Evolutionary conservation across 2,329 filamentous ascomycete genomes (phyloP).

Genomic region (Pseudocercospora pini-densiflorae): DNA sequence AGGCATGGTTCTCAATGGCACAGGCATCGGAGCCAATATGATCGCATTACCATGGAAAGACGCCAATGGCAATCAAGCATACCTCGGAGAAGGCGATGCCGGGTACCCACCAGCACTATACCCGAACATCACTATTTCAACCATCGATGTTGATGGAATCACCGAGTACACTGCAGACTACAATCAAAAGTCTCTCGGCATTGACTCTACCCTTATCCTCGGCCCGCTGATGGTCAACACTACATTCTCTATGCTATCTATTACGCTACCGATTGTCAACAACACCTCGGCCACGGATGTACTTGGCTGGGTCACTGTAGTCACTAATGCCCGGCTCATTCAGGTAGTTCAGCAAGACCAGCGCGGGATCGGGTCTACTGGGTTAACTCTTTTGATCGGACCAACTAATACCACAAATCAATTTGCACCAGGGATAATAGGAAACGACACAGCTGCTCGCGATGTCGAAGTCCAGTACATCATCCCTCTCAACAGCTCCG

Average conservation of each 20-base stretch:
- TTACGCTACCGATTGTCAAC: slow-evolving; percentile 79
- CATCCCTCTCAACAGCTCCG: slow-evolving; percentile 35
- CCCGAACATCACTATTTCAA: slow-evolving; percentile 69
- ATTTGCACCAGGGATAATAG: slow-evolving; percentile 43
- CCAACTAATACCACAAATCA: slow-evolving; percentile 68
- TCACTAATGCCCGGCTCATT: slow-evolving; percentile 70
- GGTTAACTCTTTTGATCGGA: slow-evolving; percentile 72
- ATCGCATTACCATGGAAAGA: slow-evolving; percentile 67
- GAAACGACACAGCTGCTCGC: slow-evolving; percentile 25
- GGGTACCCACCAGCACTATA: slow-evolving; percentile 77
- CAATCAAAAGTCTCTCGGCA: slow-evolving; percentile 49
- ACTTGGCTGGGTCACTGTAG: slow-evolving; percentile 80
- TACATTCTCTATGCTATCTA: slow-evolving; percentile 75
- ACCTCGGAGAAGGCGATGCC: slow-evolving; percentile 61
- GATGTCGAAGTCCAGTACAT: slow-evolving; percentile 36
- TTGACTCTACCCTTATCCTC: slow-evolving; percentile 66
- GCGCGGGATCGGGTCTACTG: slow-evolving; percentile 74
- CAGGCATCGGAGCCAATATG: slow-evolving; percentile 53
- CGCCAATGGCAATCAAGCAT: slow-evolving; percentile 61
- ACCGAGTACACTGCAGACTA: slow-evolving; percentile 46
- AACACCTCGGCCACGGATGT: slow-evolving; percentile 65
- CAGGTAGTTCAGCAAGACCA: slow-evolving; percentile 64
- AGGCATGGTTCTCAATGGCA: slow-evolving; percentile 68
- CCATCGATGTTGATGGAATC: slow-evolving; percentile 40
- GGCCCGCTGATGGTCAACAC: slow-evolving; percentile 76